Evolutionary conservation across 2,329 filamentous ascomycete genomes (phyloP).

Genomic region (Hypoxylon rubiginosum): DNA sequence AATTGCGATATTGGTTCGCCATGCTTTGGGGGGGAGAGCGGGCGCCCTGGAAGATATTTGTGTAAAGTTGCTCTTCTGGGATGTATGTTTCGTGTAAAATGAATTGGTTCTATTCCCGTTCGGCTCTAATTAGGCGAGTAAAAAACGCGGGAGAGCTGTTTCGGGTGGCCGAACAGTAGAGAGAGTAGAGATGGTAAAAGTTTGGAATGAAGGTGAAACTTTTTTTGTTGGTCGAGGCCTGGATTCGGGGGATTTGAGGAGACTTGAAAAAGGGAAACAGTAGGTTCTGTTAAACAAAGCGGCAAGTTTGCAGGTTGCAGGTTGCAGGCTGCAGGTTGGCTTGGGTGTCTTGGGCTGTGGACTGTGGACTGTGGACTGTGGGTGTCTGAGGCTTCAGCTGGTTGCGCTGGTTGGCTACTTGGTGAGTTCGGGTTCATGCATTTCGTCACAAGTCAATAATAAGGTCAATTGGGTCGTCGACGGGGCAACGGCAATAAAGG

Average conservation of each 20-base stretch:
- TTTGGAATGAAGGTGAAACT: constrained; percentile 50
- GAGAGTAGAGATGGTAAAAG: constrained; percentile 16
- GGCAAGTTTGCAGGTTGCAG: constrained; percentile 5
- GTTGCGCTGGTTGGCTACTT: constrained; percentile 40
- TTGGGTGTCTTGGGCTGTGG: not conserved
- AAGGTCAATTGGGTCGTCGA: constrained; percentile 42
- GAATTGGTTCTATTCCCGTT: constrained; percentile 22
- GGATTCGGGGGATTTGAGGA: constrained; percentile 38
- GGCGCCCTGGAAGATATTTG: constrained; percentile 20
- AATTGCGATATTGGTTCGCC: constrained; percentile 69
- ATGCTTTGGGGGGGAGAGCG: constrained; percentile 52
- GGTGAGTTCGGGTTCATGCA: constrained; percentile 36
- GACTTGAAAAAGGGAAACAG: constrained; percentile 29
- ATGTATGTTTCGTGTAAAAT: constrained; percentile 26
- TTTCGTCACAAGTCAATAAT: constrained; percentile 52
- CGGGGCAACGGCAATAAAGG: constrained; percentile 45
- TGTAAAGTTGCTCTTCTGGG: constrained; percentile 29
- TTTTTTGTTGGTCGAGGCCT: constrained; percentile 34
- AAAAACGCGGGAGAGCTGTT: not conserved
- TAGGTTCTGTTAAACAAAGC: constrained; percentile 19
- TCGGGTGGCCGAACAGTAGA: not conserved
- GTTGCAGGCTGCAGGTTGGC: not conserved
- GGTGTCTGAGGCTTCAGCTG: constrained; percentile 36
- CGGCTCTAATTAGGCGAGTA: constrained; percentile 24
- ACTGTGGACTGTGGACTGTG: constrained; percentile 24